Percentiles rank a stretch among this genome's conserved stretches.
Conservation (phyloP, 73 alveolate species). For the Paramecium pentaurelia region DNA sequence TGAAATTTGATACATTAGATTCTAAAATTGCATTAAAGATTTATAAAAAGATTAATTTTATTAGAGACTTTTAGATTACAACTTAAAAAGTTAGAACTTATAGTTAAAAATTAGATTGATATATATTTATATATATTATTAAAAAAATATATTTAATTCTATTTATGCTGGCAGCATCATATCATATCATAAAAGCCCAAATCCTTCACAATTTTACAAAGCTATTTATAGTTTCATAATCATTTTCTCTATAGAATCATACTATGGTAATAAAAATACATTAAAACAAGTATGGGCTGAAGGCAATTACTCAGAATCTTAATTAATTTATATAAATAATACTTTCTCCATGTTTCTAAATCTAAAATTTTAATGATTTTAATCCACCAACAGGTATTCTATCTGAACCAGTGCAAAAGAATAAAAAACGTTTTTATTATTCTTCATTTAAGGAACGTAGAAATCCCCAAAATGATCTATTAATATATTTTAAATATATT, state of each 20-base stretch:
- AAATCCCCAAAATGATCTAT: slow-evolving; percentile 78
- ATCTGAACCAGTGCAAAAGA: slow-evolving; percentile 81
- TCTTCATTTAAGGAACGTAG: slow-evolving; percentile 66
- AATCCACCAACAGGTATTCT: slow-evolving; percentile 83
- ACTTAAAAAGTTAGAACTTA: background rate
- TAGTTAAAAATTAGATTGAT: background rate
- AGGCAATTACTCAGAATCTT: slow-evolving; percentile 83
- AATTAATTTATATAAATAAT: background rate
- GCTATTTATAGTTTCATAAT: slow-evolving; percentile 76
- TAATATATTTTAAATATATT: background rate
- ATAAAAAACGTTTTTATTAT: slow-evolving; percentile 68
- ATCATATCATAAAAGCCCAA: background rate
- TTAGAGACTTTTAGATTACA: background rate
- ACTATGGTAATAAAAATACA: slow-evolving; percentile 92
- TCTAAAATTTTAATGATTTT: slow-evolving; percentile 58
- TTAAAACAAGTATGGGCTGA: slow-evolving; percentile 98
- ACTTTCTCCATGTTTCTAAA: slow-evolving; percentile 72
- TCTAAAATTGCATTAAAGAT: background rate
- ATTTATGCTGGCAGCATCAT: background rate
- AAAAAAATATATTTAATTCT: background rate
- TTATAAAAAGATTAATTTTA: background rate
- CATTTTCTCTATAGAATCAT: slow-evolving; percentile 81
- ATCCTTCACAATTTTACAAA: slow-evolving; percentile 95
- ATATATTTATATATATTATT: background rate
- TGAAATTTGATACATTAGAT: slow-evolving; percentile 42